These are phyloP conservation scores for Penicillium hesseltinei DNA, from an alignment of 2,329 filamentous ascomycete genomes.

Conservation along the genomic window DNA sequence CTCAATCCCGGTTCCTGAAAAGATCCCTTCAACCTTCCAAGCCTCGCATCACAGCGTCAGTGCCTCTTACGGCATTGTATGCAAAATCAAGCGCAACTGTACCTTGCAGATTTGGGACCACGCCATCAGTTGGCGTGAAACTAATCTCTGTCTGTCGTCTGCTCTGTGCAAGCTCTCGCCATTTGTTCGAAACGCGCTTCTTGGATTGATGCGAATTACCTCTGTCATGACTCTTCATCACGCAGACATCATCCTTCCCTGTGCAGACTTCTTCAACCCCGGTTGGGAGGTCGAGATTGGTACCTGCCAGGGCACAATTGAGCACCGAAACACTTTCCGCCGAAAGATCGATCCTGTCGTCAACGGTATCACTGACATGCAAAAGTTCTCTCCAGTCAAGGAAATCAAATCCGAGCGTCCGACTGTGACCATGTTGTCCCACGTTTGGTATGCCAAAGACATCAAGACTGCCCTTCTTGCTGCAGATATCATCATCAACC, in stretches of 20 bases:
- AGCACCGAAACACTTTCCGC: conserved; percentile 57
- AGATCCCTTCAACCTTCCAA: conserved; percentile 60
- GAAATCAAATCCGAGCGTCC: conserved; percentile 58
- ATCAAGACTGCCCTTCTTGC: conserved; percentile 64
- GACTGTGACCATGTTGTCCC: conserved; percentile 65
- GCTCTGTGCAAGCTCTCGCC: conserved; percentile 51
- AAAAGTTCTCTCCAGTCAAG: conserved; percentile 60
- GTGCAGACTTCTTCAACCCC: conserved; percentile 62
- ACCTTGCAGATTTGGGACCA: conserved; percentile 65
- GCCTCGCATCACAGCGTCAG: conserved; percentile 63
- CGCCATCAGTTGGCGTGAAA: conserved; percentile 61
- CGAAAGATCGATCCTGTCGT: conserved; percentile 64
- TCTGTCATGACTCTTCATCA: conserved; percentile 52
- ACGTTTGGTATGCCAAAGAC: conserved; percentile 56
- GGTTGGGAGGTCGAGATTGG: conserved; percentile 64
- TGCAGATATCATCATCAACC: conserved; percentile 64
- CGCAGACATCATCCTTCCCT: conserved; percentile 60
- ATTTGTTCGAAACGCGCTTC: conserved; percentile 50
- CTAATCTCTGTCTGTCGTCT: conserved; percentile 50
- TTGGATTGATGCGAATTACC: conserved; percentile 50
- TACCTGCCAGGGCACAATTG: conserved; percentile 56
- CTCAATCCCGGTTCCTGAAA: conserved; percentile 56
- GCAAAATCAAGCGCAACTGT: conserved; percentile 60
- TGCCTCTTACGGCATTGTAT: conserved; percentile 60
- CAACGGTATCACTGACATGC: conserved; percentile 65